These are phyloP conservation scores for Talaromyces trachyspermus DNA, from an alignment of 495 filamentous ascomycete genomes.

Conservation along the genomic window DNA sequence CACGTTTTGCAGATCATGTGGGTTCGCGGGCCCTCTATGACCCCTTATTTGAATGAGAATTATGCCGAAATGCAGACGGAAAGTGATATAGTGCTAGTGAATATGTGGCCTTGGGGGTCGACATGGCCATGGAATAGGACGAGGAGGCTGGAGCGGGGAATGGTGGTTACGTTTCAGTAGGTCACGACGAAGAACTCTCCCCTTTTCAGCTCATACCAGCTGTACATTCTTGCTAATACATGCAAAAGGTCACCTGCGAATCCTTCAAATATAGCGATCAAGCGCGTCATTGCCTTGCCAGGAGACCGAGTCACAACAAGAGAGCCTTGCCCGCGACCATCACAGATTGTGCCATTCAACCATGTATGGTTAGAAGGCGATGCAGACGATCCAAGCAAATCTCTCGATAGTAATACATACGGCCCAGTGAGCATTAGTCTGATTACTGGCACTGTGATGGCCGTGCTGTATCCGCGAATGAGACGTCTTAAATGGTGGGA, in stretches of 20 bases:
- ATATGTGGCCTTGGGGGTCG: constrained; percentile 33
- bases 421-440: constrained; percentile 57
- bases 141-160: constrained; percentile 40
- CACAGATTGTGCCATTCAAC: constrained; percentile 55
- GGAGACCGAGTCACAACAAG: constrained; percentile 60
- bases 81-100: constrained; percentile 43
- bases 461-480: constrained; percentile 56
- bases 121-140: constrained; percentile 33
- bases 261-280: constrained; percentile 52
- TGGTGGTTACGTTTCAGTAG: constrained; percentile 48
- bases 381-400: constrained; percentile 42
- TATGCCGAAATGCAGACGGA: constrained; percentile 47
- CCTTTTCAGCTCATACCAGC: constrained; percentile 1
- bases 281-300: constrained; percentile 62
- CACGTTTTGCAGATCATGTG: constrained; percentile 54
- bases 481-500: constrained; percentile 32
- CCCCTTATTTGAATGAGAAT: constrained; percentile 63
- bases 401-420: constrained; percentile 68
- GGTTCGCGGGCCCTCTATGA: constrained; percentile 68
- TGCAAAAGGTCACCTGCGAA: constrained; percentile 59
- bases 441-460: constrained; percentile 55
- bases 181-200: constrained; percentile 7
- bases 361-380: constrained; percentile 81
- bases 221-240: too few relatives aligned
- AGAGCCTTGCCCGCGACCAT: constrained; percentile 49